These are phyloP conservation scores for Sungouiella blattae DNA, from an alignment of 805 yeast species.

Conservation along the genomic window DNA sequence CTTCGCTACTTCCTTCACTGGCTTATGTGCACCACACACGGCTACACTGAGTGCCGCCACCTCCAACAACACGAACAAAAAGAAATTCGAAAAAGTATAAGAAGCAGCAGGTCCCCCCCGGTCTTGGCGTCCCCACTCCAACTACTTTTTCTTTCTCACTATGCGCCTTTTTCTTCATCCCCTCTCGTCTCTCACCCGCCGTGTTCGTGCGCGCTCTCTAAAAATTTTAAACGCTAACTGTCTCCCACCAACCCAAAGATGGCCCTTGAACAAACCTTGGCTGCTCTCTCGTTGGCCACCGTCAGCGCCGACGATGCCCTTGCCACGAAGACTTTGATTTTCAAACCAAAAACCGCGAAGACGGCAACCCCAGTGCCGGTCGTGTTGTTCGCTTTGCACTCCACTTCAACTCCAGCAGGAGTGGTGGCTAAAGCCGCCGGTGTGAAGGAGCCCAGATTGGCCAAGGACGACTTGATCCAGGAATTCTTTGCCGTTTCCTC, in stretches of 20 bases:
- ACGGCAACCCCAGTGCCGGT: slow-evolving; percentile 75
- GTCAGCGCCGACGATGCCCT: slow-evolving; percentile 49
- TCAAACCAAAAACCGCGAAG: slow-evolving; percentile 90
- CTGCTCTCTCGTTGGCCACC: slow-evolving; percentile 59
- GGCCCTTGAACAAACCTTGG: slow-evolving; percentile 68
- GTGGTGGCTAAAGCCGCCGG: slow-evolving; percentile 62
- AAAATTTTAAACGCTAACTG: slow-evolving; percentile 3
- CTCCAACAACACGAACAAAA: too few relatives aligned
- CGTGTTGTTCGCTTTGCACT: slow-evolving; percentile 68
- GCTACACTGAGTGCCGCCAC: too few relatives aligned
- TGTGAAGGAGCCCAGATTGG: slow-evolving; percentile 84
- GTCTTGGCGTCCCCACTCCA: too few relatives aligned
- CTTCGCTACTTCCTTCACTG: too few relatives aligned
- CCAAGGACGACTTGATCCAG: slow-evolving; percentile 73
- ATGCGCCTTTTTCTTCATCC: too few relatives aligned
- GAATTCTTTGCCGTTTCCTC: slow-evolving; percentile 57
- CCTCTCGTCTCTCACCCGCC: too few relatives aligned
- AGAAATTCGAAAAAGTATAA: too few relatives aligned
- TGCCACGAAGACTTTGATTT: slow-evolving; percentile 71
- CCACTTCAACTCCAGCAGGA: slow-evolving; percentile 67
- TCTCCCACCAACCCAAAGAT: slow-evolving; percentile 33
- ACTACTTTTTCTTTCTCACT: too few relatives aligned
- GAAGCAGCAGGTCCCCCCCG: too few relatives aligned
- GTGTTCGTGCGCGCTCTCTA: too few relatives aligned
- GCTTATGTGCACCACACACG: too few relatives aligned